phyloP scores from a whole-genome alignment of 2,329 filamentous ascomycete genomes.

The Chalara sp. region DNA sequence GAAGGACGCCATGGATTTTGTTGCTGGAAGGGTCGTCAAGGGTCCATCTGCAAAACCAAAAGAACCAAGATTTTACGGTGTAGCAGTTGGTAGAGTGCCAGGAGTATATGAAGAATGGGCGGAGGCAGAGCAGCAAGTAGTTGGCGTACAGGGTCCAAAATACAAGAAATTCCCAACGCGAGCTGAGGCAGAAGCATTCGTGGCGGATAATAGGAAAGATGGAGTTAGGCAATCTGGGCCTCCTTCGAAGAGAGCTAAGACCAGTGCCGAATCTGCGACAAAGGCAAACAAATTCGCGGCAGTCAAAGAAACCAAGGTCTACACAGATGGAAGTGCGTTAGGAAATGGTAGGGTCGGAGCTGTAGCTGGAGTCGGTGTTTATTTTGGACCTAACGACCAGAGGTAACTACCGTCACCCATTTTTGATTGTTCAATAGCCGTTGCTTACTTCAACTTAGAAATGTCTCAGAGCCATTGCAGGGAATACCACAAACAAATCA shows the following conservation, averaged over 20 bases:
- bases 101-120: slow-evolving; percentile 61
- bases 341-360: slow-evolving; percentile 51
- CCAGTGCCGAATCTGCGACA: neutral
- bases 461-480: slow-evolving; percentile 33
- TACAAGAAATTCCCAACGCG: slow-evolving; percentile 64
- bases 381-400: slow-evolving; percentile 49
- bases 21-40: slow-evolving; percentile 48
- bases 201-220: slow-evolving; percentile 36
- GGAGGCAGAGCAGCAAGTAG: slow-evolving; percentile 66
- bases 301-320: slow-evolving; percentile 35
- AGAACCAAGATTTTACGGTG: slow-evolving; percentile 48
- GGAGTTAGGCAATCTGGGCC: slow-evolving; percentile 9
- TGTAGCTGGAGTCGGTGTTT: slow-evolving; percentile 56
- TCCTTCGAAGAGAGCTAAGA: slow-evolving; percentile 13
- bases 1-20: slow-evolving; percentile 73
- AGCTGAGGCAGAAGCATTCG: slow-evolving; percentile 72
- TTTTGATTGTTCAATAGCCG: neutral
- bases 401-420: slow-evolving; percentile 33
- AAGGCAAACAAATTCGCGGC: slow-evolving; percentile 20
- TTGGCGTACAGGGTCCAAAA: slow-evolving; percentile 61
- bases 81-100: slow-evolving; percentile 50
- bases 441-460: slow-evolving; percentile 34
- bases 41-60: slow-evolving; percentile 25
- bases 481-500: slow-evolving; percentile 74
- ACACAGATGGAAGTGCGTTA: slow-evolving; percentile 57